Evolutionary conservation across 768 basidiomycete genomes (phyloP), one percentile per base, ranked within the genome.

Genomic region (Lactarius tabidus): DNA sequence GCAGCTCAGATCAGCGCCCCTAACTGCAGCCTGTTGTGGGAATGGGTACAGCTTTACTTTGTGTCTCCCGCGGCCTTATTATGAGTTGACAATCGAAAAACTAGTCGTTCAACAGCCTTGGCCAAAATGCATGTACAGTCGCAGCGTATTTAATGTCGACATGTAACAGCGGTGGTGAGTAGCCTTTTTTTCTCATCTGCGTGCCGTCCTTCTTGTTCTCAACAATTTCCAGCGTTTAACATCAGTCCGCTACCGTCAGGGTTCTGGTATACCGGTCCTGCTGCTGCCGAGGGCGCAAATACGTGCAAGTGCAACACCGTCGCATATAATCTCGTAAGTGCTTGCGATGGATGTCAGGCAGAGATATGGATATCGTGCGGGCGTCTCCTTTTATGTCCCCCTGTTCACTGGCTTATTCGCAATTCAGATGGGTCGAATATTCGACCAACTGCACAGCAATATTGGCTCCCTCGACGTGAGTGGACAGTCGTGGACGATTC

Each of bases 121-220:
- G 23, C 6, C 65, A 66, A 54, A 59, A 66, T 38, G 51, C 57
- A 28, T 66, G 60, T 31, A 54, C 38, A 1, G 35, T 66, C 10
- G 57, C 60, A 5, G 65, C 60, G 0, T 62, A 59, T 17, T 6
- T 66, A 39, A 26, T 62, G 57, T 15, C 60, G 7, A 66, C 65
- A 9, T 66, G 65, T 17, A 54, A 58, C 17, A 39, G 39, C 23
- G 65, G 65, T 2, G 7, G 65, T 66, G 39, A 62, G 65, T 38
- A 28, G 7, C 14, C 35, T 4, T 33, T 3, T 15, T 58, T 2
- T 57, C 12, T 38, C n/a, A 14, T n/a, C 15, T 39, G 12, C 23
- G 23, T 18, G 45, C 45, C 6, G 5, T 10, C 10, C n/a, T 10
- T 18, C 23, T n/a, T 39, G 18, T n/a, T 33, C 48, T 57, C 23